Evolutionary conservation across 2,329 filamentous ascomycete genomes (phyloP), one percentile per base, ranked within the genome.

Genomic region (Boeremia lycopersici): DNA sequence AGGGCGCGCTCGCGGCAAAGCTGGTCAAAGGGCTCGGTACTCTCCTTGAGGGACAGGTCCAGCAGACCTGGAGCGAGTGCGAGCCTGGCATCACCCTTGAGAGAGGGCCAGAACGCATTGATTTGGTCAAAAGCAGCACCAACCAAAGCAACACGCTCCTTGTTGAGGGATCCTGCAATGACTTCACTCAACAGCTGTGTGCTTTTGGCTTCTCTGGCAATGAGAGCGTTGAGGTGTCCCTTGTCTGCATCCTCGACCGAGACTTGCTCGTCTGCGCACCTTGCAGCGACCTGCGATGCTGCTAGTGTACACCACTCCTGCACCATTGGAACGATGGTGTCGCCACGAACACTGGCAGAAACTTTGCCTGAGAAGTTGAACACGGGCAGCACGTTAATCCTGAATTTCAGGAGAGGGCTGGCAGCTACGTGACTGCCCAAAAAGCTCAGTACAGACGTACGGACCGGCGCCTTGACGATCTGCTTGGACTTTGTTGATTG

Each of bases 281-380:
- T 75, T 6, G 78, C 73, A 7, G 76, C 66, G 0, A 84, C 83
- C 25, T 87, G 79, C 1, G 77, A 73, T 9, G 80, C 77, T 10
- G 77, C 75, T 19, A 90, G 71, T 8, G 77, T 74, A 25, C 86
- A 80, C 91, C 91, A 96, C 68, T 82, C 81, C 52, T 84, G 81
- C 29, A 96, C 79, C 3, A 89, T 75, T 1, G 92, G 90, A n/a
- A 93, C 77, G n/a, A 98, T 77, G 19, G 89, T 80, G 61, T 89
- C 86, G 1, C 86, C 90, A 52, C 91, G 87, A 10, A 88, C 86
- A 25, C 82, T 85, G n/a, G 86, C 86, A 3, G 91, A 86, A 45
- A 86, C 83, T 67, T 91, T 91, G 45, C 80, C 80, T n/a, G 93
- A 80, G 48, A 86, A 83, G 64, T 89, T 90, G 29, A 96, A 78